Conservation (phyloP, 2,329 filamentous ascomycete species). For the Apiospora kogelbergensis region DNA sequence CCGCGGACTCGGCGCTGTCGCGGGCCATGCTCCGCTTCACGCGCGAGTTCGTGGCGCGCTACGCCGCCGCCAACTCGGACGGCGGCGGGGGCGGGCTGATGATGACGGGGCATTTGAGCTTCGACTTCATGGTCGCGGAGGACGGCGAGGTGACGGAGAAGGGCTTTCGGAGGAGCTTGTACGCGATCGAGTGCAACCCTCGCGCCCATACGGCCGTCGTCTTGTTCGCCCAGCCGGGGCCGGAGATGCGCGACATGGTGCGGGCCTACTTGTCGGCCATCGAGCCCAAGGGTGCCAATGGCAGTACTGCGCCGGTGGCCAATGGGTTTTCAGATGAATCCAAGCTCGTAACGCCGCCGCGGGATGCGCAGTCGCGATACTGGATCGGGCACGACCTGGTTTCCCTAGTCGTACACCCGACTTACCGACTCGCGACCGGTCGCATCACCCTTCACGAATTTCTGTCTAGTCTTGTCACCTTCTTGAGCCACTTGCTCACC, state of each 20-base stretch:
- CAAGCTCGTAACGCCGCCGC: slow-evolving; percentile 22
- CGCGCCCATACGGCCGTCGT: slow-evolving; percentile 67
- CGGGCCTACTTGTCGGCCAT: slow-evolving; percentile 54
- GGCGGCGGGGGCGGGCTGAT: slow-evolving; percentile 17
- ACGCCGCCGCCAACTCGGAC: slow-evolving; percentile 31
- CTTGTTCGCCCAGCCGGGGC: slow-evolving; percentile 49
- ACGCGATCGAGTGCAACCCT: slow-evolving; percentile 72
- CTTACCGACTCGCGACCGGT: slow-evolving; percentile 35
- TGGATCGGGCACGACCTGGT: slow-evolving; percentile 70
- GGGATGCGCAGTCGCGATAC: slow-evolving; percentile 41
- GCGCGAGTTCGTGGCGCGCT: slow-evolving; percentile 50
- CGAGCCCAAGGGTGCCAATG: not conserved
- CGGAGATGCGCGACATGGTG: slow-evolving; percentile 44
- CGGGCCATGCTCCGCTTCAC: slow-evolving; percentile 67
- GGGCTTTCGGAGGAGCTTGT: slow-evolving; percentile 44
- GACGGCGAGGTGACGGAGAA: slow-evolving; percentile 27
- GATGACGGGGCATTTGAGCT: slow-evolving; percentile 70
- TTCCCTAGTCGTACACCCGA: slow-evolving; percentile 45
- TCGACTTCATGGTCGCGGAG: slow-evolving; percentile 69
- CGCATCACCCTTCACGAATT: slow-evolving; percentile 21
- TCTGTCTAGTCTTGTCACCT: slow-evolving; percentile 22
- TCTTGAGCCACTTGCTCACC: slow-evolving; percentile 40
- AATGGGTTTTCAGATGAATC: slow-evolving; percentile 9
- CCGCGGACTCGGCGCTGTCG: slow-evolving; percentile 51
- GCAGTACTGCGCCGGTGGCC: not conserved